Evolutionary conservation across 352 stramenopile genomes (phyloP), one percentile per base, ranked within the genome.

Genomic region (Phytophthora nicotianae): DNA sequence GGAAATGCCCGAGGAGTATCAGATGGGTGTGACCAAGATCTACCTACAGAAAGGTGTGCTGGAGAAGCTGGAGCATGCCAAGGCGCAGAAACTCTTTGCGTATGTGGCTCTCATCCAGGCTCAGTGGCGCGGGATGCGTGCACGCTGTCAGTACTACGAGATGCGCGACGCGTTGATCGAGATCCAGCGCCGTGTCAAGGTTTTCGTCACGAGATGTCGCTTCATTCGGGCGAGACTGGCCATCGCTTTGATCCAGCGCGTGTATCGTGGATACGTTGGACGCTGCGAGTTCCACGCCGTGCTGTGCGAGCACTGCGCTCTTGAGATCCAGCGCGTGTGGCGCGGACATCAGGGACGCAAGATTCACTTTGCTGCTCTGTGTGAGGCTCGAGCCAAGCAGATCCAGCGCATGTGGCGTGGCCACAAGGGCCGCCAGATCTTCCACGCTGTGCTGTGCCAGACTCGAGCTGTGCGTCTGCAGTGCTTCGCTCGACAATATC

Each of bases 41-140:
- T 95, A 93, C 70, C 69, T 95, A n/a, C 84, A 93, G 49, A 83
- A 91, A 42, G 86, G 86, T 21, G 78, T 95, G 23, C 71, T 93
- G 4, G 84, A 93, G 48, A 81, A 72, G 19, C 69, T 93, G 5
- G 84, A 93, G 54, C 72, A 78, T 5, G 70, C 70, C 8, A 86
- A 85, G 35, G 83, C 83, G 3, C 68, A 87, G 56, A 86, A 88
- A 50, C 68, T 92, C 9, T 92, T 88, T 50, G 72, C 71, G 3
- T 88, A 78, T 29, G 83, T 76, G 5, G 81, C 83, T 20, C 48
- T 62, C 7, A 92, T 92, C 54, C 83, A 92, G 54, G 81, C 74
- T 5, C 70, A 72, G 10, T 92, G 83, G 83, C 77, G 81, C 0
- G 79, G 83, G 7, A 58, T 88, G 47, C 62, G 63, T 8, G 61